Percentiles rank a stretch among this genome's conserved stretches.
These are phyloP conservation scores for Schwanniomyces vanrijiae DNA, from an alignment of 805 yeast genomes.

Conservation along the genomic window DNA sequence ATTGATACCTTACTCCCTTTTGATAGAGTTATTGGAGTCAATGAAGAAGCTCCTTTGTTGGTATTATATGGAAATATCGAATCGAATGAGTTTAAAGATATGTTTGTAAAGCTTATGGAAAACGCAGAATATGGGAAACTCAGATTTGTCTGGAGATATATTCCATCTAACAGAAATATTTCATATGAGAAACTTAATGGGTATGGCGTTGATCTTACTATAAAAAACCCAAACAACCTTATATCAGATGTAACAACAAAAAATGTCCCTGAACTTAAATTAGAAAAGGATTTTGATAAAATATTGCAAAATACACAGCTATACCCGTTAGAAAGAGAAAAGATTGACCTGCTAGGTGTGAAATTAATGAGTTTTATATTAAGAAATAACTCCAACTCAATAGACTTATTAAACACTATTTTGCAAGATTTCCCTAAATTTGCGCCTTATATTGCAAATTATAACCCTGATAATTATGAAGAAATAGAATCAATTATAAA, in stretches of 20 bases:
- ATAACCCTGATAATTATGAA: constrained; percentile 10
- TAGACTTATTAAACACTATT: constrained; percentile 35
- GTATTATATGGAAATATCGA: constrained; percentile 66
- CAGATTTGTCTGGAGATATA: constrained; percentile 74
- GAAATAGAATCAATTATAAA: constrained; percentile 24
- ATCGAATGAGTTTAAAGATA: constrained; percentile 49
- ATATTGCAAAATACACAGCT: constrained; percentile 20
- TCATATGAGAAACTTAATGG: constrained; percentile 42
- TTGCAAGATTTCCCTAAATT: constrained; percentile 57
- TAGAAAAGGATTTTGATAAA: constrained; percentile 14
- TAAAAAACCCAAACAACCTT: constrained; percentile 67
- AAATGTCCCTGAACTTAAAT: not conserved
- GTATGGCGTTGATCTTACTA: constrained; percentile 63
- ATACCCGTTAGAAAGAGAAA: constrained; percentile 24
- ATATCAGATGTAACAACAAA: constrained; percentile 52
- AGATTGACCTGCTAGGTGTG: constrained; percentile 37
- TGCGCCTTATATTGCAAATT: constrained; percentile 34
- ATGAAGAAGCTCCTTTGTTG: constrained; percentile 49
- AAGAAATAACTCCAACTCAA: constrained; percentile 10
- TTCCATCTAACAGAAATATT: constrained; percentile 31
- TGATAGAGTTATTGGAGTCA: constrained; percentile 68
- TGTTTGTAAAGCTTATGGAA: constrained; percentile 58
- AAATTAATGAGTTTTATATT: constrained; percentile 43
- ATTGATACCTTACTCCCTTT: constrained; percentile 32
- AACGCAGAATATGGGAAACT: constrained; percentile 66